Percentiles rank a stretch among this genome's conserved stretches.
Evolutionary conservation across 495 filamentous ascomycete genomes (phyloP).

Genomic region (Xylaria castorea): DNA sequence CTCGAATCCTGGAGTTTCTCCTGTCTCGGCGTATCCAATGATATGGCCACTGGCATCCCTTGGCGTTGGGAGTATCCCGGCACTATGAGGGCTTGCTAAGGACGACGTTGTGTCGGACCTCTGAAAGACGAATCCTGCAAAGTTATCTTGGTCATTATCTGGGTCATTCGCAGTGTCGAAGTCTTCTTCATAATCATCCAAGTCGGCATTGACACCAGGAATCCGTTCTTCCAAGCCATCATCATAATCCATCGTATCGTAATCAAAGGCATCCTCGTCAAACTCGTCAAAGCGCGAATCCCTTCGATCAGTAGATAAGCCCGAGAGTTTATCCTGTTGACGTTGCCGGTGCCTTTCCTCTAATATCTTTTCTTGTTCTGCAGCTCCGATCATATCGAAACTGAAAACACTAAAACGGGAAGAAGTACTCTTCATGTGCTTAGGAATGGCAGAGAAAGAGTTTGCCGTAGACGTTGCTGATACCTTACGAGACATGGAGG

Average conservation of each 20-base stretch:
- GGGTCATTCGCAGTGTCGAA: constrained; percentile 41
- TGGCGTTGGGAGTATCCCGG: constrained; percentile 58
- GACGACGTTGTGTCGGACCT: constrained; percentile 57
- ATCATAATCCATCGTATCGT: constrained; percentile 72
- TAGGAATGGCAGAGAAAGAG: constrained; percentile 63
- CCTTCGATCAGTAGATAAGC: constrained; percentile 36
- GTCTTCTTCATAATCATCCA: constrained; percentile 56
- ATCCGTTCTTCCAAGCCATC: constrained; percentile 78
- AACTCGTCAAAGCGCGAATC: constrained; percentile 65
- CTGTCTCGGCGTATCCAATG: constrained; percentile 58
- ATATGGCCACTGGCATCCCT: constrained; percentile 57
- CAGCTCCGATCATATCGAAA: constrained; percentile 89
- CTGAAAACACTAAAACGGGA: constrained; percentile 95
- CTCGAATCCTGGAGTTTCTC: constrained; percentile 42
- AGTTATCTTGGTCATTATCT: constrained; percentile 60
- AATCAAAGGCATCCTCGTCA: constrained; percentile 72
- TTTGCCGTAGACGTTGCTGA: constrained; percentile 50
- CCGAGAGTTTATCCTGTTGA: constrained; percentile 60
- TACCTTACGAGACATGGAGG: constrained; percentile 46
- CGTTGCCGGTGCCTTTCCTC: constrained; percentile 86
- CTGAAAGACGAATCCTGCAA: constrained; percentile 61
- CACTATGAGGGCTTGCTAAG: constrained; percentile 52
- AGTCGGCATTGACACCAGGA: constrained; percentile 74
- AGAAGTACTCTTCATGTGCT: constrained; percentile 83
- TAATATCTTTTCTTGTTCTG: constrained; percentile 78